These are phyloP conservation scores for Macrolepiota fuliginosa DNA, from an alignment of 768 basidiomycete species.

Conservation along the genomic window DNA sequence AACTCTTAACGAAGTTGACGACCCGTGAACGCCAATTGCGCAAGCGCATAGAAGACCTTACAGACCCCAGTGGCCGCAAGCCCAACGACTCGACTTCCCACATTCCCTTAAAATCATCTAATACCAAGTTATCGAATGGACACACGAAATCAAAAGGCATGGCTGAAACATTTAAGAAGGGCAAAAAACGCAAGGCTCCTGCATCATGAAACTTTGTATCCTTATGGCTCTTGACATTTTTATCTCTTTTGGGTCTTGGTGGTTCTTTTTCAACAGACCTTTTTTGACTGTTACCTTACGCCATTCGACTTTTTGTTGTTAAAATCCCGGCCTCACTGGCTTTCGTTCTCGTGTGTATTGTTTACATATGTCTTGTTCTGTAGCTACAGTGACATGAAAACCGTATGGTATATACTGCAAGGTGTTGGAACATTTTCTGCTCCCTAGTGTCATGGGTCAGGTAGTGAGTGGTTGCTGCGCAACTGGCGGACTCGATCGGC, in stretches of 20 bases:
- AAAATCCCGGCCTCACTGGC: constrained; percentile 3
- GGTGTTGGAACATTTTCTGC: background rate
- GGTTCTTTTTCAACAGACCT: constrained; percentile 15
- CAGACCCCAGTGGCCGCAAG: constrained; percentile 44
- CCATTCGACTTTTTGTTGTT: constrained; percentile 11
- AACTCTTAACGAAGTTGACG: constrained; percentile 62
- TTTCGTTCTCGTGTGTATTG: constrained; percentile 11
- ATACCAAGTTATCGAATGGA: constrained; percentile 45
- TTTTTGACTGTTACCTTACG: constrained; percentile 15
- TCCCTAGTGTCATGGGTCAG: background rate
- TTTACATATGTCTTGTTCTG: constrained; percentile 7
- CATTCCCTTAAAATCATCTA: constrained; percentile 34
- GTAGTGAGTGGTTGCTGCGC: background rate
- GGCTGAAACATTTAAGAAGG: constrained; percentile 51
- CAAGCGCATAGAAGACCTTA: constrained; percentile 71
- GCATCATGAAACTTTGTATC: constrained; percentile 25
- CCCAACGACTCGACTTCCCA: constrained; percentile 29
- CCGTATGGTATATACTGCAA: constrained; percentile 4
- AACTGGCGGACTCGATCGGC: background rate
- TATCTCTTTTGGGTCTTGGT: constrained; percentile 18
- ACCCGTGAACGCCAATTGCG: constrained; percentile 77
- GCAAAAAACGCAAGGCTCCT: constrained; percentile 53
- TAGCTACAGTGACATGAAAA: constrained; percentile 12
- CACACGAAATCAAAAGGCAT: constrained; percentile 35
- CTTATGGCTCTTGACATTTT: constrained; percentile 22